These are phyloP conservation scores for Hippophae rhamnoides DNA, from an alignment of 306 rosid species.

Conservation along the genomic window DNA sequence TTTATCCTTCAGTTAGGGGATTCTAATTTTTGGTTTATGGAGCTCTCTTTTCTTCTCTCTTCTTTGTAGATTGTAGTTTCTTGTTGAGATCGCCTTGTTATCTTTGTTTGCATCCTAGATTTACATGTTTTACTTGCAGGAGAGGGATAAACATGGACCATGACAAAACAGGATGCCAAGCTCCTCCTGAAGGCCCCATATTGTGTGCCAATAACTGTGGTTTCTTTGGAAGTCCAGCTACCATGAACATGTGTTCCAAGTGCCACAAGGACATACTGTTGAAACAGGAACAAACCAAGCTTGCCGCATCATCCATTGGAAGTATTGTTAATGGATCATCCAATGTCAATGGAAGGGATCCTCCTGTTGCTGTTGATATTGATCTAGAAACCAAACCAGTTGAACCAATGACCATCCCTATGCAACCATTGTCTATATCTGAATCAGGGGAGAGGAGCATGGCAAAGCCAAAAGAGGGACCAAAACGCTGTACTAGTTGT, in stretches of 20 bases:
- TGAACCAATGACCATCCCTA: conserved; percentile 38
- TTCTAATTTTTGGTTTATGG: too few relatives aligned
- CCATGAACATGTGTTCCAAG: conserved; percentile 94
- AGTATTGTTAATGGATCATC: conserved; percentile 76
- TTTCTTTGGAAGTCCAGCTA: conserved; percentile 81
- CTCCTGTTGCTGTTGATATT: conserved; percentile 26
- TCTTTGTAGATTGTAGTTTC: too few relatives aligned
- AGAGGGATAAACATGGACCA: conserved; percentile 64
- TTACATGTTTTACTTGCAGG: conserved; percentile 28
- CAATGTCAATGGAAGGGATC: conserved; percentile 40
- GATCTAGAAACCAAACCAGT: conserved; percentile 31
- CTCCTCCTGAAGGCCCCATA: conserved; percentile 84
- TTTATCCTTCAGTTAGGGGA: too few relatives aligned
- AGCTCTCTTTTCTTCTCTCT: too few relatives aligned
- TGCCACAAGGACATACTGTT: conserved; percentile 79
- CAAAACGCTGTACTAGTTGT: conserved; percentile 74
- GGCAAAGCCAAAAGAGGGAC: conserved; percentile 65
- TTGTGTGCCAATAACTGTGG: conserved; percentile 86
- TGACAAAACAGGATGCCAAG: conserved; percentile 86
- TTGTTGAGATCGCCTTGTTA: neutral
- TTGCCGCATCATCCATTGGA: conserved; percentile 78
- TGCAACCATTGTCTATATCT: conserved; percentile 17
- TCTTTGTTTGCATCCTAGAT: neutral
- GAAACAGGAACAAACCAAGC: conserved; percentile 77
- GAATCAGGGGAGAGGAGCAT: conserved; percentile 25